A percentile compares a stretch with the other conserved stretches of the same genome.
These are phyloP conservation scores for Balakata baccata DNA, from an alignment of 345 rosid species.

Conservation along the genomic window DNA sequence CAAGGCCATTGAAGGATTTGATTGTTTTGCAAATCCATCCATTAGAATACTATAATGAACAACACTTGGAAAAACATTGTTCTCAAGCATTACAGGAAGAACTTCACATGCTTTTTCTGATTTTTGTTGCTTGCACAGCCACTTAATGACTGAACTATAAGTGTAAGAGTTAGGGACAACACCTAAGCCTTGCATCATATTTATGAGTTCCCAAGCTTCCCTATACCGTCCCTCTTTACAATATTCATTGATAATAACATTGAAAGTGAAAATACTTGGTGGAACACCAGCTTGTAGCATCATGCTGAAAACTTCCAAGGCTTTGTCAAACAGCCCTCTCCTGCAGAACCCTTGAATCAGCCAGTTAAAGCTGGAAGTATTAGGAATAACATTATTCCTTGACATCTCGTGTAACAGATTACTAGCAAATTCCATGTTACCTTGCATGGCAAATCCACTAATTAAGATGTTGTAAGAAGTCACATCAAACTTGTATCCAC, in stretches of 20 bases:
- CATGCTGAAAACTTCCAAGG: slow-evolving; percentile 28
- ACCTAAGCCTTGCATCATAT: slow-evolving; percentile 31
- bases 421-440: slow-evolving; percentile 41
- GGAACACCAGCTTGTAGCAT: slow-evolving; percentile 38
- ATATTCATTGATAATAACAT: slow-evolving; percentile 35
- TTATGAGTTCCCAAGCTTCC: slow-evolving; percentile 41
- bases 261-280: slow-evolving; percentile 40
- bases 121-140: slow-evolving; percentile 34
- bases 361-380: slow-evolving; percentile 24
- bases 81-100: slow-evolving; percentile 53
- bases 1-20: slow-evolving; percentile 34
- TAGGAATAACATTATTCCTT: slow-evolving; percentile 31
- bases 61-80: slow-evolving; percentile 33
- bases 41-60: slow-evolving; percentile 38
- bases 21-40: slow-evolving; percentile 44
- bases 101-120: slow-evolving; percentile 42
- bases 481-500: slow-evolving; percentile 37
- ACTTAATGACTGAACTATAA: slow-evolving; percentile 35
- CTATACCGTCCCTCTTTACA: slow-evolving; percentile 29
- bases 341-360: slow-evolving; percentile 45
- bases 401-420: slow-evolving; percentile 41
- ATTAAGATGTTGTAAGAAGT: slow-evolving; percentile 38
- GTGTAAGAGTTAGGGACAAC: slow-evolving; percentile 41
- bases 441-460: slow-evolving; percentile 32
- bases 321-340: slow-evolving; percentile 39